Evolutionary conservation across 208 protist species (phyloP), one percentile per base, ranked within the genome.

Genomic region (Trypanosoma rangeli): DNA sequence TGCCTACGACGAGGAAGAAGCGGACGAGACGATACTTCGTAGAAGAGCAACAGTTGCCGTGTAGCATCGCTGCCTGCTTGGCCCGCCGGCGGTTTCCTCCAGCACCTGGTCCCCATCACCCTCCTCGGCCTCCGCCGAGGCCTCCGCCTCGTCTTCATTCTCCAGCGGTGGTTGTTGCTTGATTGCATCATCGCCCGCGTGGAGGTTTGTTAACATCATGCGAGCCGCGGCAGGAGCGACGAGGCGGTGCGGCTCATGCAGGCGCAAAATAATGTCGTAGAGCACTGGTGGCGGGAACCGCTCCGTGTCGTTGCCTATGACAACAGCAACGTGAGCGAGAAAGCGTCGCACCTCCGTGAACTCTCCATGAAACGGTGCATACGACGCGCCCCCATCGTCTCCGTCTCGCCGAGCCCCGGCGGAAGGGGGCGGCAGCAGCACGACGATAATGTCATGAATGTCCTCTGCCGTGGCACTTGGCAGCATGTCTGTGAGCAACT

Each of bases 301-400:
- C 35, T 78, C 74, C 26, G 74, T 74, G 42, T 84, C 79, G 56
- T 81, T 76, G 10, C 68, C 79, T 35, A 79, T 69, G 1, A 81
- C 54, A 13, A 77, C 63, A n/a, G 79, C 64, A 0, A 84, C 78
- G 59, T 76, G 64, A 20, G 71, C 70, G n/a, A 79, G 72, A 29
- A 79, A 56, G 9, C 72, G 74, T 5, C 57, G 58, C 5, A 73
- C 42, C 42, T 56, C 63, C 24, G 26, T n/a, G 54, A 28, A 31
- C 31, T 24, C n/a, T 13, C 12, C 20, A 22, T 63, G 7, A 5
- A 20, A 12, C 55, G 33, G 26, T 35, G 29, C 22, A 57, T 9
- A 12, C 33, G 42, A 15, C 42, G 26, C 46, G 9, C 62, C 5
- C 18, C 28, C 8, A 8, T 35, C 37, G n/a, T 44, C 31, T 0